Evolutionary conservation across 495 filamentous ascomycete genomes (phyloP).

Genomic region (Penicillium mononematosum): DNA sequence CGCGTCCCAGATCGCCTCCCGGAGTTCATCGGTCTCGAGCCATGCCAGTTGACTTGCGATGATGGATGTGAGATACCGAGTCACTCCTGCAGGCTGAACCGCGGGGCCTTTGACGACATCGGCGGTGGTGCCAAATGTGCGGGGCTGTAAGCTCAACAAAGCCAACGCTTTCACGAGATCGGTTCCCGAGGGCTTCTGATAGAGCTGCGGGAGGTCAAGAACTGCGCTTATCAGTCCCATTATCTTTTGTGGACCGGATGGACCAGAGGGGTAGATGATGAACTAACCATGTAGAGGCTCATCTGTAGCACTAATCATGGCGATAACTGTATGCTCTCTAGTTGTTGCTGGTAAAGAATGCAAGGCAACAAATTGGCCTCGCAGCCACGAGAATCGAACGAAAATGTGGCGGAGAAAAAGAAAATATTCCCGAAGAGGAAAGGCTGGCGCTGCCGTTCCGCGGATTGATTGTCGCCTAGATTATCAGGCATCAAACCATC

Average conservation of each 20-base stretch:
- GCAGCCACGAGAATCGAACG: slow-evolving; percentile 8
- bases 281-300: slow-evolving; percentile 47
- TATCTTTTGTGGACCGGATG: slow-evolving; percentile 22
- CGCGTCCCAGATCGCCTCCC: slow-evolving; percentile 74
- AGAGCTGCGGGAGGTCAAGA: slow-evolving; percentile 54
- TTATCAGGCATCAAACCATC: slow-evolving; percentile 5
- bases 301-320: slow-evolving; percentile 44
- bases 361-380: not conserved
- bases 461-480: slow-evolving; percentile 24
- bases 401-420: slow-evolving; percentile 26
- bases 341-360: not conserved
- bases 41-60: slow-evolving; percentile 72
- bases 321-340: not conserved
- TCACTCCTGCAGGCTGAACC: slow-evolving; percentile 42
- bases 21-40: slow-evolving; percentile 67
- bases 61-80: slow-evolving; percentile 70
- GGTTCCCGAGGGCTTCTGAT: slow-evolving; percentile 48
- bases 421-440: slow-evolving; percentile 46
- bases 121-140: slow-evolving; percentile 31
- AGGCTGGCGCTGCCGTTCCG: slow-evolving; percentile 36
- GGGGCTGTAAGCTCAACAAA: slow-evolving; percentile 45
- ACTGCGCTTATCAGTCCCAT: slow-evolving; percentile 49
- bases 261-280: slow-evolving; percentile 7
- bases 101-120: slow-evolving; percentile 34
- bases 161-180: slow-evolving; percentile 46